These are phyloP conservation scores for Plasmodium yoelii DNA, from an alignment of 169 alveolate genomes.

Conservation along the genomic window DNA sequence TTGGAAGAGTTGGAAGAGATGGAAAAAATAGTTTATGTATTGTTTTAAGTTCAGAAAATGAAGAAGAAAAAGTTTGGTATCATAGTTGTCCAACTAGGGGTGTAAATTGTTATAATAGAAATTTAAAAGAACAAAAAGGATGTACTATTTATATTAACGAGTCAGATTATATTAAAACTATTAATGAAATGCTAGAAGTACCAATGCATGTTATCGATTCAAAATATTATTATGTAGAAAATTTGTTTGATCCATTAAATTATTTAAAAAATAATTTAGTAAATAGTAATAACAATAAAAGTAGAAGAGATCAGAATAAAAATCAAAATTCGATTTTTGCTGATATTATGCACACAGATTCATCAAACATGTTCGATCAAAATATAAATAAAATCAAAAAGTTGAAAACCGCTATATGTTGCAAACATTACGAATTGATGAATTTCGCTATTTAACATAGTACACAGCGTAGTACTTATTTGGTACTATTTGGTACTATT, in stretches of 20 bases:
- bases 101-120: conserved; percentile 68
- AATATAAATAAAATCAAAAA: conserved; percentile 30
- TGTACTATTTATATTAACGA: conserved; percentile 77
- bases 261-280: conserved; percentile 39
- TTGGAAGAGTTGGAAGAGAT: conserved; percentile 80
- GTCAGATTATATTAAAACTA: conserved; percentile 69
- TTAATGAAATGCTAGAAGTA: conserved; percentile 49
- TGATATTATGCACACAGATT: conserved; percentile 15
- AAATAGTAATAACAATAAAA: conserved; percentile 4
- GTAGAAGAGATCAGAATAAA: conserved; percentile 53
- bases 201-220: conserved; percentile 67
- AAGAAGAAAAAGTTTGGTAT: conserved; percentile 79
- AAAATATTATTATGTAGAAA: conserved; percentile 58
- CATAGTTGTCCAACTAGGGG: conserved; percentile 77
- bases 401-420: conserved; percentile 35
- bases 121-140: conserved; percentile 76
- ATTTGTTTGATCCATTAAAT: conserved; percentile 63
- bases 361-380: conserved; percentile 8
- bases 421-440: conserved; percentile 43
- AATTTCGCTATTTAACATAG: conserved; percentile 23
- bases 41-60: conserved; percentile 67
- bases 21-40: conserved; percentile 77
- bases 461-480: too few relatives aligned
- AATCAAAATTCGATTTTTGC: conserved; percentile 36
- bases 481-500: too few relatives aligned